phyloP scores from a whole-genome alignment of 2,329 filamentous ascomycete species.

The Monilinia vaccinii-corymbosi region DNA sequence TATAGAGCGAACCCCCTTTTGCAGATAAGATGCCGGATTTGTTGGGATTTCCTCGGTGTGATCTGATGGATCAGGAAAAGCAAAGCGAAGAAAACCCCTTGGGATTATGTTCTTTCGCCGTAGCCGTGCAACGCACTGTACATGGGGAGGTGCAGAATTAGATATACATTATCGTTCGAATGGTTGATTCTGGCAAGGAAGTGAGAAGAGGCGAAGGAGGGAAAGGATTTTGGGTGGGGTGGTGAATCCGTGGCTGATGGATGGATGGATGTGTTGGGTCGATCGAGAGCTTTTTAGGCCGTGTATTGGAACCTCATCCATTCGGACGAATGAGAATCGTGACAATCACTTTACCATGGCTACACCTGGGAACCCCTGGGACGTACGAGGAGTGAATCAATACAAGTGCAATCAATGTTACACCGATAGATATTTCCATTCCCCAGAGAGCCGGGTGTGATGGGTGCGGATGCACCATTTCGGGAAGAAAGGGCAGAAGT shows the following conservation, averaged over 20 bases:
- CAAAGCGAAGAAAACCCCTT: background rate
- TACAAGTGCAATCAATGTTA: background rate
- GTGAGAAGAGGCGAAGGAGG: too few species aligned
- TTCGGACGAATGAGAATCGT: background rate
- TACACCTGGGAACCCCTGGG: background rate
- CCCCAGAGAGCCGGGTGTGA: constrained; percentile 1
- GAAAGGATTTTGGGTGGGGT: too few species aligned
- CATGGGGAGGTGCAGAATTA: too few species aligned
- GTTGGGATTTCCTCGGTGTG: background rate
- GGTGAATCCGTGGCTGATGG: background rate
- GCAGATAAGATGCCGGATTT: background rate
- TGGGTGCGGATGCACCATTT: background rate
- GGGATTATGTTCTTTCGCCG: background rate
- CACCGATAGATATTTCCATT: constrained; percentile 3
- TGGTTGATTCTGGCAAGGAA: too few species aligned
- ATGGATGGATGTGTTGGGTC: background rate
- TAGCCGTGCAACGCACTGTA: too few species aligned
- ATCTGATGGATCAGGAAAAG: background rate
- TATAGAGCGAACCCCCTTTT: background rate
- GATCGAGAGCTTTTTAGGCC: background rate
- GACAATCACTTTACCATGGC: too few species aligned
- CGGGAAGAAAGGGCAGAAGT: background rate
- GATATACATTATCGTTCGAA: background rate
- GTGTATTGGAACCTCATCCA: background rate
- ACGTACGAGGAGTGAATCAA: background rate